A percentile compares a stretch with the other conserved stretches of the same genome.
These are phyloP conservation scores for Nematocida parisii DNA, from an alignment of 371 early-diverging fungal species.

Conservation along the genomic window DNA sequence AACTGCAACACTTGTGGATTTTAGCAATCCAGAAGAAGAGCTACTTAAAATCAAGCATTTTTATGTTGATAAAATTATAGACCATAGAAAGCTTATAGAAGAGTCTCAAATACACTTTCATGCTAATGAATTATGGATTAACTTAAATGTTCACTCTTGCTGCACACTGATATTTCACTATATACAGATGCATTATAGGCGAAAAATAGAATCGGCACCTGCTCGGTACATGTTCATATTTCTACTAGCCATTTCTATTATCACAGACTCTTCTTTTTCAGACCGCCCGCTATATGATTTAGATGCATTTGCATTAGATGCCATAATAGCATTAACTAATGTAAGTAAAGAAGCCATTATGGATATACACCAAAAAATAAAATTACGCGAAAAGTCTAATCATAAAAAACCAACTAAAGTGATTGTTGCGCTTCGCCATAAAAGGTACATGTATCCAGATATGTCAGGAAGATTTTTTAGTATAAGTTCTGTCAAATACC, in stretches of 20 bases:
- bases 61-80: conserved; percentile 12
- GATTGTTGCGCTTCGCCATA: conserved; percentile 64
- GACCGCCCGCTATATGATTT: background rate
- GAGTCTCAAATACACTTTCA: background rate
- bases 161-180: conserved; percentile 21
- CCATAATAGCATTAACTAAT: background rate
- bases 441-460: conserved; percentile 40
- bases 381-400: background rate
- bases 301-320: background rate
- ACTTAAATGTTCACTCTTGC: conserved; percentile 8
- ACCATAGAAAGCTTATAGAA: conserved; percentile 5
- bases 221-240: background rate
- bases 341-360: background rate
- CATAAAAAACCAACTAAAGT: conserved; percentile 19
- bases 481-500: conserved; percentile 59
- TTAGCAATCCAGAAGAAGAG: conserved; percentile 14
- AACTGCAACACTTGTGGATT: conserved; percentile 8
- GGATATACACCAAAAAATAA: background rate
- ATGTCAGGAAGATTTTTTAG: conserved; percentile 57
- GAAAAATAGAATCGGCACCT: background rate
- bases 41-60: background rate
- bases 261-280: conserved; percentile 20
- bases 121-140: background rate
- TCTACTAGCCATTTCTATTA: conserved; percentile 10
- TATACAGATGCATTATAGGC: conserved; percentile 5